phyloP scores from a whole-genome alignment of 2,329 filamentous ascomycete genomes.

The Emmonsia crescens region DNA sequence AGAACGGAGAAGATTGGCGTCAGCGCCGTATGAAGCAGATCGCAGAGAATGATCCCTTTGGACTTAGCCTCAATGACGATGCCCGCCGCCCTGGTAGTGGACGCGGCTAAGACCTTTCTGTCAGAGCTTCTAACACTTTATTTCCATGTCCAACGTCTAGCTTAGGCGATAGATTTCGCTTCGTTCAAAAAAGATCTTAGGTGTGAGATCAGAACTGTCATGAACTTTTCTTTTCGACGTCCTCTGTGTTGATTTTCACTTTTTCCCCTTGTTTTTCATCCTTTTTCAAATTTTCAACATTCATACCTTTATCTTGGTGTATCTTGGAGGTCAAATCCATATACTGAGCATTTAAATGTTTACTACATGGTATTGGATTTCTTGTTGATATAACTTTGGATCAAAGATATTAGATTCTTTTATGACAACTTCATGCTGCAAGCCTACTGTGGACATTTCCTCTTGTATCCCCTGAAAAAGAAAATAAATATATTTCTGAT shows the following conservation, averaged over 20 bases:
- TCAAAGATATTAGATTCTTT: background rate
- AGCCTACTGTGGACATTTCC: background rate
- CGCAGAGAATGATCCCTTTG: conserved; percentile 2
- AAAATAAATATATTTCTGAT: background rate
- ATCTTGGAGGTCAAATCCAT: background rate
- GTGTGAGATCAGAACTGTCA: background rate
- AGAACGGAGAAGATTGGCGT: background rate
- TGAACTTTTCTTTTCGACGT: background rate
- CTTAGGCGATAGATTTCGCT: background rate
- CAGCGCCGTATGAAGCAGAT: background rate
- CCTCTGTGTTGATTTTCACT: background rate
- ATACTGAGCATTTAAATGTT: background rate
- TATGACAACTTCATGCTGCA: background rate
- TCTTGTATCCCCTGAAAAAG: background rate
- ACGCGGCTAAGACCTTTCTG: background rate
- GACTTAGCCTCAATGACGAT: conserved; percentile 4
- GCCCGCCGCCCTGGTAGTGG: background rate
- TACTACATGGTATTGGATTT: background rate
- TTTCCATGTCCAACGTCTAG: background rate
- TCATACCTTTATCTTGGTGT: background rate
- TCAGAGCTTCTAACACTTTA: background rate
- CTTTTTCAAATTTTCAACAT: background rate
- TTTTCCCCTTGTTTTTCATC: background rate
- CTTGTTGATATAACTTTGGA: background rate
- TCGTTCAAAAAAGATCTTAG: background rate